phyloP scores from a whole-genome alignment of 2,329 filamentous ascomycete species.

The Ophiostoma tasmaniense region DNA sequence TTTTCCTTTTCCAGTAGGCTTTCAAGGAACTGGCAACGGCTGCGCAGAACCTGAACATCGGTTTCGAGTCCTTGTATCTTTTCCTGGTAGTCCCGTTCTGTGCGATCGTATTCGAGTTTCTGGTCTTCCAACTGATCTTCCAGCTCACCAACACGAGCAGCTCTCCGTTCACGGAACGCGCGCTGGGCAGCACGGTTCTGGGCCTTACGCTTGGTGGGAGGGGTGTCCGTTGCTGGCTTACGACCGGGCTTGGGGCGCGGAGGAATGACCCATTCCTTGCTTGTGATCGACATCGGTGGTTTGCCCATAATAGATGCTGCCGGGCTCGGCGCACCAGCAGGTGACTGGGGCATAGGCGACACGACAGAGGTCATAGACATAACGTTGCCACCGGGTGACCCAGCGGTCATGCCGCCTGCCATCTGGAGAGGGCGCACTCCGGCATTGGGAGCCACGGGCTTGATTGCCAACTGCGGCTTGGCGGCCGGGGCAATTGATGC shows the following conservation, averaged over 20 bases:
- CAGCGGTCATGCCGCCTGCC: constrained; percentile 13
- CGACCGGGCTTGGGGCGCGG: constrained; percentile 81
- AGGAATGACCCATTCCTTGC: constrained; percentile 78
- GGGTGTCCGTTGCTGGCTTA: constrained; percentile 88
- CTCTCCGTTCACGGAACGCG: constrained; percentile 79
- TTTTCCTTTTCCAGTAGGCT: constrained; percentile 51
- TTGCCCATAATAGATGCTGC: constrained; percentile 25
- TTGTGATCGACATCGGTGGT: constrained; percentile 54
- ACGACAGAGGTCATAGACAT: constrained; percentile 43
- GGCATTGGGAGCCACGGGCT: constrained; percentile 16
- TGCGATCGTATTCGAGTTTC: constrained; percentile 48
- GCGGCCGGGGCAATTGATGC: constrained; percentile 16
- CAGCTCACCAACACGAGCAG: constrained; percentile 70
- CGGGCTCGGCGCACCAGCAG: constrained; percentile 26
- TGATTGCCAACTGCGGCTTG: constrained; percentile 20
- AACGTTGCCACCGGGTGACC: constrained; percentile 29
- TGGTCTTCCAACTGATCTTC: constrained; percentile 58
- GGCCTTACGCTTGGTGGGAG: constrained; percentile 84
- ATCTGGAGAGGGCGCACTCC: constrained; percentile 24
- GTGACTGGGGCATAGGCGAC: constrained; percentile 34
- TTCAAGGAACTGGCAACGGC: constrained; percentile 54
- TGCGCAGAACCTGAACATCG: constrained; percentile 58
- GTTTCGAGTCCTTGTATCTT: constrained; percentile 52
- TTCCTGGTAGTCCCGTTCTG: constrained; percentile 49
- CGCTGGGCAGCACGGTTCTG: constrained; percentile 91